Percentiles rank a stretch among this genome's conserved stretches.
These are phyloP conservation scores for Camellia japonica DNA, from an alignment of 148 eudicot genomes.

Conservation along the genomic window DNA sequence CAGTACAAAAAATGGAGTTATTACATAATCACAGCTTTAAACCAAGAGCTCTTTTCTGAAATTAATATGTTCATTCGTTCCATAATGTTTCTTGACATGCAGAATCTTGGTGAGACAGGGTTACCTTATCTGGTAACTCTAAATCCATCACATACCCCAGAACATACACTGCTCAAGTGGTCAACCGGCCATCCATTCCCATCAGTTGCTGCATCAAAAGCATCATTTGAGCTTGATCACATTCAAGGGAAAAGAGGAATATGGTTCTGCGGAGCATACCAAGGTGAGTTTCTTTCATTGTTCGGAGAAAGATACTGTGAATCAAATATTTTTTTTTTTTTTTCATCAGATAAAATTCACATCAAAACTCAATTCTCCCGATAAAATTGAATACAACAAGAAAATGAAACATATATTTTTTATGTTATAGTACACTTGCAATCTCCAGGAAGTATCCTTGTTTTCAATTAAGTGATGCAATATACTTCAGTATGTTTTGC, in stretches of 20 bases:
- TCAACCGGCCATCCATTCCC: constrained; percentile 88
- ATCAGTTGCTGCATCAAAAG: constrained; percentile 86
- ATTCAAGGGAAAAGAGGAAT: constrained; percentile 95
- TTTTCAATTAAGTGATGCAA: not conserved
- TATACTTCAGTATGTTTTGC: not conserved
- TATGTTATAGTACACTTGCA: not conserved
- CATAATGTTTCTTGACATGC: constrained; percentile 23
- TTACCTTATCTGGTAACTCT: constrained; percentile 77
- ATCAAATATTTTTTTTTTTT: not conserved
- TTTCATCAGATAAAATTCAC: not conserved
- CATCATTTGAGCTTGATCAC: constrained; percentile 56
- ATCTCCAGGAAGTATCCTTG: not conserved
- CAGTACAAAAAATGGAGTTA: not conserved
- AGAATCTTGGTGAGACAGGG: constrained; percentile 62
- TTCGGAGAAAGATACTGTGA: not conserved
- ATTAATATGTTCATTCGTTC: not conserved
- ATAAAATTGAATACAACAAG: not conserved
- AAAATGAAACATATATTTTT: not conserved
- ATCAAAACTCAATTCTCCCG: not conserved
- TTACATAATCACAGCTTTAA: not conserved
- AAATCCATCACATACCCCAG: constrained; percentile 68
- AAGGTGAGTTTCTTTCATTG: constrained; percentile 40
- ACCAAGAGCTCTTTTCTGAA: constrained; percentile 6
- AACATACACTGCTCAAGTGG: constrained; percentile 74
- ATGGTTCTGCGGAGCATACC: constrained; percentile 99